Percentiles rank a stretch among this genome's conserved stretches.
Conservation (phyloP, 2,329 filamentous ascomycete species). For the Aspergillus novofumigatus region DNA sequence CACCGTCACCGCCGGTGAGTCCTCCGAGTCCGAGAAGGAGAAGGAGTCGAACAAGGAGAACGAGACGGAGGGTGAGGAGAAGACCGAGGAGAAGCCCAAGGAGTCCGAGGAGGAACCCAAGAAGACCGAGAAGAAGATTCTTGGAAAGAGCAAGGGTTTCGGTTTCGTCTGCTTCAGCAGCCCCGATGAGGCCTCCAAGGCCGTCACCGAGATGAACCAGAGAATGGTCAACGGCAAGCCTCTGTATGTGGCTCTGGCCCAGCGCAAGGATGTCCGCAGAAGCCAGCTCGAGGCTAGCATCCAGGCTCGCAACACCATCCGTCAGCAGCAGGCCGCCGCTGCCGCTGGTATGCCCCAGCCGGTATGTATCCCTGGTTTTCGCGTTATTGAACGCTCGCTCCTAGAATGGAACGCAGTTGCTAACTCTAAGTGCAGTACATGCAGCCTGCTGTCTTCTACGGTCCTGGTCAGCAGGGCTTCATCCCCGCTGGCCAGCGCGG, state of each 20-base stretch:
- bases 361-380: constrained; percentile 23
- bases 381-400: background rate
- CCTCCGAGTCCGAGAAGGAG: constrained; percentile 47
- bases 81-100: constrained; percentile 42
- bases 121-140: constrained; percentile 58
- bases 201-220: constrained; percentile 99
- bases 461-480: constrained; percentile 62
- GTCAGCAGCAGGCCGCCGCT: constrained; percentile 95
- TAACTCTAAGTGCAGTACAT: constrained; percentile 57
- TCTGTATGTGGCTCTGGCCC: constrained; percentile 92
- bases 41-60: constrained; percentile 40
- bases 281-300: constrained; percentile 99
- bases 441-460: constrained; percentile 89
- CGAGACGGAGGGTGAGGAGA: constrained; percentile 45
- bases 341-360: constrained; percentile 78
- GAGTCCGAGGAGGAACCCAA: constrained; percentile 48
- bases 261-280: constrained; percentile 99
- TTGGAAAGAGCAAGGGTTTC: constrained; percentile 99
- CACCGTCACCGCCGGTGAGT: constrained; percentile 44
- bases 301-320: constrained; percentile 96
- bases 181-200: constrained; percentile 98
- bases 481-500: constrained; percentile 55
- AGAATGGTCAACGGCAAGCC: constrained; percentile 97
- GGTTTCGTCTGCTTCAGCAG: constrained; percentile 99
- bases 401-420: background rate